Evolutionary conservation across 73 alveolate species (phyloP).

Genomic region (Paramecium pentaurelia): DNA sequence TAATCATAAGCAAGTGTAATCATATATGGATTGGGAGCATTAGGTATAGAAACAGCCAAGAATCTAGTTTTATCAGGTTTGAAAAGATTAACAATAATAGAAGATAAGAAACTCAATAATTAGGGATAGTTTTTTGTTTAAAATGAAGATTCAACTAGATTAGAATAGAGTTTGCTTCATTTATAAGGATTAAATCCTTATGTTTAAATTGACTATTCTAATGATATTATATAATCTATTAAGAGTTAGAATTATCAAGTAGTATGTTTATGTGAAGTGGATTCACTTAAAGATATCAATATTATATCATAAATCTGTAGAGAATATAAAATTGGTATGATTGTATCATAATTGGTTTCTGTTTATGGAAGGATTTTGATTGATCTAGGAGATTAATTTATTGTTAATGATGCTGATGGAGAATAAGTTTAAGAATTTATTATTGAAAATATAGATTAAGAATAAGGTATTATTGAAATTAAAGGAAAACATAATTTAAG

Average conservation of each 20-base stretch:
- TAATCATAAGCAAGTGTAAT: conserved; percentile 85
- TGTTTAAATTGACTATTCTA: conserved; percentile 74
- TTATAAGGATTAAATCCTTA: conserved; percentile 86
- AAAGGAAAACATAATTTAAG: not conserved
- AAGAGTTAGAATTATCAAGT: conserved; percentile 61
- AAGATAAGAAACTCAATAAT: conserved; percentile 57
- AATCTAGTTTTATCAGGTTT: conserved; percentile 91
- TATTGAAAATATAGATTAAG: conserved; percentile 59
- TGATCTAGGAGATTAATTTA: conserved; percentile 89
- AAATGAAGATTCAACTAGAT: conserved; percentile 74
- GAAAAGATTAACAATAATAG: conserved; percentile 86
- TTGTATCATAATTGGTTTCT: conserved; percentile 80
- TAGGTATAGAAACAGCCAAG: conserved; percentile 94
- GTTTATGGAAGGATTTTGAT: conserved; percentile 82
- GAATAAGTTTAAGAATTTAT: conserved; percentile 80
- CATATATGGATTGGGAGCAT: conserved; percentile 86
- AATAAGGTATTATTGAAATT: conserved; percentile 7
- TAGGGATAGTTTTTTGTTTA: conserved; percentile 87
- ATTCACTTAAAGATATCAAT: conserved; percentile 48
- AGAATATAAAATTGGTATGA: conserved; percentile 73
- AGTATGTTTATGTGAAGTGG: conserved; percentile 80
- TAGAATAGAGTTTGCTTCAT: conserved; percentile 73
- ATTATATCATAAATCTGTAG: conserved; percentile 80
- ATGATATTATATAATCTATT: conserved; percentile 60
- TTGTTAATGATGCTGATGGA: conserved; percentile 86